Evolutionary conservation across 2,329 filamentous ascomycete species (phyloP), one percentile per base, ranked within the genome.

Genomic region (Ceratocystis eucalypticola): DNA sequence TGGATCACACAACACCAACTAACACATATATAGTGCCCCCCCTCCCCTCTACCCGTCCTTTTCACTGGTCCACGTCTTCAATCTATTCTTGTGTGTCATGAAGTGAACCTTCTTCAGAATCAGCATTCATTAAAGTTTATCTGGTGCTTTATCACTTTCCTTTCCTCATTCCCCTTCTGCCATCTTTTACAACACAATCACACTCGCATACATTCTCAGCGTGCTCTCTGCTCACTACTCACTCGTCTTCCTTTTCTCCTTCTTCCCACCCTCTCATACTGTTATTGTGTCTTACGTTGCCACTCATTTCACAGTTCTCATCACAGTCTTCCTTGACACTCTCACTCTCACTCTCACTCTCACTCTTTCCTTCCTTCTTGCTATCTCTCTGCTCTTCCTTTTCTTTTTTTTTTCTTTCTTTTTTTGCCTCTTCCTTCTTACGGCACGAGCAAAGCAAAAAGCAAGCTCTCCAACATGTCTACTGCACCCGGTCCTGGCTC

Each of bases 381-480:
- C 37, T 41, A 41, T 41, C 37, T 41, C 37, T 41, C 37, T 41
- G 37, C 37, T 41, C 37, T 41, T 10, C 37, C 2, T 10, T 37
- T 37, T 10, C 33, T n/a, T 41, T 62, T 5, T 8, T 44, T 44
- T 7, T 46, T 6, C n/a, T 10, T 15, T 20, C 0, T 30, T 12
- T 15, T 33, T 8, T 46, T 46, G 30, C 3, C 22, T 62, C 46
- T 20, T 48, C 20, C n/a, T 7, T 22, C 57, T 10, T 61, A 15
- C 46, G 8, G 8, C 46, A 48, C 17, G 8, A 48, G 20, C n/a
- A 20, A 48, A 48, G 20, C 17, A 20, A 48, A 48, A 20, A 8
- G 17, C 45, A 48, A 48, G 6, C 46, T 25, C 62, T 7, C n/a
- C 25, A 59, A 20, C 33, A 65, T 65, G 63, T 59, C 63, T 46